These are phyloP conservation scores for Globisporangium solare DNA, from an alignment of 352 stramenopile genomes.

Conservation along the genomic window DNA sequence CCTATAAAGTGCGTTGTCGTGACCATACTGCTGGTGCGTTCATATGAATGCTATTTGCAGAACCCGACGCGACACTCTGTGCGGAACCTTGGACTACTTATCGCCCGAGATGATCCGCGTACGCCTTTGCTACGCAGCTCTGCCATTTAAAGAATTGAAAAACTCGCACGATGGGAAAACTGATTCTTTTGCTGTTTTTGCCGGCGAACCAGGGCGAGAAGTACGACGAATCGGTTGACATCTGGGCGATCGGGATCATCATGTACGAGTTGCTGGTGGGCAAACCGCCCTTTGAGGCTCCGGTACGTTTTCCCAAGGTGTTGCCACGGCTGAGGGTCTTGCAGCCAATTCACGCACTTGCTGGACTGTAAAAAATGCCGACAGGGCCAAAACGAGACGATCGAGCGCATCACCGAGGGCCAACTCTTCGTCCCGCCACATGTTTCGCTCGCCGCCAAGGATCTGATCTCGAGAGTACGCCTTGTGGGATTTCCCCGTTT, in stretches of 20 bases:
- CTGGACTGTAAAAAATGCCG: no score
- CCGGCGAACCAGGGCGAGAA: conserved; percentile 63
- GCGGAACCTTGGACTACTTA: conserved; percentile 99
- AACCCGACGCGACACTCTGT: conserved; percentile 95
- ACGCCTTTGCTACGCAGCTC: no score
- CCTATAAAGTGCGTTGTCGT: not conserved
- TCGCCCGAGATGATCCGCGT: conserved; percentile 98
- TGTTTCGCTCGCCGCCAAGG: conserved; percentile 64
- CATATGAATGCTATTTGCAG: conserved; percentile 16
- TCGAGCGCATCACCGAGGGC: conserved; percentile 92
- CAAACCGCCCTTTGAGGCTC: conserved; percentile 95
- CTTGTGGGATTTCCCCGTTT: no score
- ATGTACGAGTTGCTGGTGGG: conserved; percentile 98
- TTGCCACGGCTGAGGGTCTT: no score
- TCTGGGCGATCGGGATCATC: conserved; percentile 98
- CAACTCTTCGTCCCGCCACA: conserved; percentile 55
- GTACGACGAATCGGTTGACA: conserved; percentile 98
- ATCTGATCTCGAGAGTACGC: conserved; percentile 66
- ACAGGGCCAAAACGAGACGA: conserved; percentile 93
- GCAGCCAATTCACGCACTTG: no score
- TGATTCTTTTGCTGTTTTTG: no score
- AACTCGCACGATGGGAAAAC: no score
- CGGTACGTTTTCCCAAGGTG: conserved; percentile 27
- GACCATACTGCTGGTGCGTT: not conserved
- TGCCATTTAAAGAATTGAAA: no score